A percentile compares a stretch with the other conserved stretches of the same genome.
phyloP scores from a whole-genome alignment of 2,329 filamentous ascomycete species.

The Penicillium sp. region DNA sequence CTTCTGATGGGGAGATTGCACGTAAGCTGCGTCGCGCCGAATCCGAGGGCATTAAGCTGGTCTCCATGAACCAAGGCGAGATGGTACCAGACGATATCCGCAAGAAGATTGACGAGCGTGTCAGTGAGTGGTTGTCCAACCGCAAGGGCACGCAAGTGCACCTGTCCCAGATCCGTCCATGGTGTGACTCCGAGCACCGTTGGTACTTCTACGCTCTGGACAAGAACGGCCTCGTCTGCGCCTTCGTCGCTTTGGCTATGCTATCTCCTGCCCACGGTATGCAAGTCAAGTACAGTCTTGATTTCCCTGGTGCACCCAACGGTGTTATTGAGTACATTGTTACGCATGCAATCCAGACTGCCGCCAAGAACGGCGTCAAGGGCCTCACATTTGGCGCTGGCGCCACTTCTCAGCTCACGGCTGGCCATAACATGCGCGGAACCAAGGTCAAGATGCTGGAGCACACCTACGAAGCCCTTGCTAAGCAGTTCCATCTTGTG shows the following conservation, averaged over 20 bases:
- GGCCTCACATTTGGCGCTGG: slow-evolving; percentile 85
- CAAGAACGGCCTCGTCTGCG: slow-evolving; percentile 67
- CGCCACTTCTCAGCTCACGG: slow-evolving; percentile 68
- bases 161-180: slow-evolving; percentile 83
- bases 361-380: slow-evolving; percentile 58
- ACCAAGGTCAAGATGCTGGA: slow-evolving; percentile 76
- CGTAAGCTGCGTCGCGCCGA: slow-evolving; percentile 79
- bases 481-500: slow-evolving; percentile 76
- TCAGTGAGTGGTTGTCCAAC: slow-evolving; percentile 74
- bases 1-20: slow-evolving; percentile 64
- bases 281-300: slow-evolving; percentile 94
- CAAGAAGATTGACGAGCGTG: slow-evolving; percentile 66
- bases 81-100: slow-evolving; percentile 65
- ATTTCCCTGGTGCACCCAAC: slow-evolving; percentile 83
- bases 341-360: slow-evolving; percentile 64
- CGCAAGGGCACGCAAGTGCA: slow-evolving; percentile 87
- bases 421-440: slow-evolving; percentile 78
- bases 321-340: slow-evolving; percentile 85
- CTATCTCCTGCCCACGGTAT: slow-evolving; percentile 78
- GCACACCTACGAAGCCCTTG: slow-evolving; percentile 76
- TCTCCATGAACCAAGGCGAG: slow-evolving; percentile 66
- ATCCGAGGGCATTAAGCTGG: slow-evolving; percentile 77
- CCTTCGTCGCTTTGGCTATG: slow-evolving; percentile 79
- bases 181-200: slow-evolving; percentile 78
- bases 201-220: slow-evolving; percentile 81